Percentiles rank a stretch among this genome's conserved stretches.
Evolutionary conservation across 768 basidiomycete species (phyloP).

Genomic region (Leccinum uliginosum): DNA sequence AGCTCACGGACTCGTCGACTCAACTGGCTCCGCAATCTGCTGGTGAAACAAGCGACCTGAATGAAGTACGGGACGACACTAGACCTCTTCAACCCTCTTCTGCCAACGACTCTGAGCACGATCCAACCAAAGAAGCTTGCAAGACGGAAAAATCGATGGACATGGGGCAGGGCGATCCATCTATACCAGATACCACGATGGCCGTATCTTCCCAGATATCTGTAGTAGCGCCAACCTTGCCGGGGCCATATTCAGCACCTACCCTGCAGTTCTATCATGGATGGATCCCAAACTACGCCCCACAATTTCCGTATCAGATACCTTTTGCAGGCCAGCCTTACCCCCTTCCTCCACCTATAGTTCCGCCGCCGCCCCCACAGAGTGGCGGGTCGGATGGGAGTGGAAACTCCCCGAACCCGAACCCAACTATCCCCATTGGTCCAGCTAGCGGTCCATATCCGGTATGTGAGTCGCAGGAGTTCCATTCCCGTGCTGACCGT

Average conservation of each 20-base stretch:
- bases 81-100: background rate
- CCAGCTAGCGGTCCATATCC: constrained; percentile 39
- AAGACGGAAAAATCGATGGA: constrained; percentile 17
- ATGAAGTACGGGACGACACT: constrained; percentile 16
- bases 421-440: constrained; percentile 34
- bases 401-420: constrained; percentile 29
- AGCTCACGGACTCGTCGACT: constrained; percentile 3
- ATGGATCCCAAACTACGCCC: constrained; percentile 53
- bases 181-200: background rate
- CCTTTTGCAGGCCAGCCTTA: constrained; percentile 45
- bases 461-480: constrained; percentile 33
- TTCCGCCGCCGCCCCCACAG: constrained; percentile 23
- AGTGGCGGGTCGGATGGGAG: constrained; percentile 37
- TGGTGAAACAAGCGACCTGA: constrained; percentile 13
- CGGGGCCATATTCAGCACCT: constrained; percentile 36
- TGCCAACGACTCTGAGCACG: constrained; percentile 1
- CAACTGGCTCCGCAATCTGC: background rate
- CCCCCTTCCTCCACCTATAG: constrained; percentile 28
- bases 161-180: constrained; percentile 24
- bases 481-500: constrained; percentile 8
- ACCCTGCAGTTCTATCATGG: constrained; percentile 45
- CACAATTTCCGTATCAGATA: constrained; percentile 47
- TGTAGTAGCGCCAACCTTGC: constrained; percentile 14
- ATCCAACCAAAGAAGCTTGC: constrained; percentile 3
- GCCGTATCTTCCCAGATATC: constrained; percentile 26